phyloP scores from a whole-genome alignment of 1,284 basidiomycete genomes.

The Trichosporon coremiiforme region DNA sequence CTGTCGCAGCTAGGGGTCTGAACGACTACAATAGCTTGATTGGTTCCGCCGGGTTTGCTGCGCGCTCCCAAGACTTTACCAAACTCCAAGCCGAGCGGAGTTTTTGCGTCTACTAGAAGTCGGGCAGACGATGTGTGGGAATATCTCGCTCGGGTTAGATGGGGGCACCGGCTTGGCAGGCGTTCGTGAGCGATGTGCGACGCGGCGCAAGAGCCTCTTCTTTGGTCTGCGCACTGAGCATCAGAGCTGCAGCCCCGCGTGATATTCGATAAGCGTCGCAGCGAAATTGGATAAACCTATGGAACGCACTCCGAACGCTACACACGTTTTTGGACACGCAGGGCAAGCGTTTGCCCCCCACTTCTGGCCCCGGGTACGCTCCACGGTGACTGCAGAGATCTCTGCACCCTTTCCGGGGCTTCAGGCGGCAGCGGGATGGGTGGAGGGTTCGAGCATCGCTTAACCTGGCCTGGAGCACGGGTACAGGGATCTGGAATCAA shows the following conservation, averaged over 20 bases:
- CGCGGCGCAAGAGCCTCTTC: background rate
- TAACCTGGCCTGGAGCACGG: background rate
- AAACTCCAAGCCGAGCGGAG: background rate
- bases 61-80: no score
- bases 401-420: background rate
- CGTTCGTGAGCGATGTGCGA: background rate
- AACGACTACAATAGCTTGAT: no score
- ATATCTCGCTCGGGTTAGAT: background rate
- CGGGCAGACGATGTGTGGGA: background rate
- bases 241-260: background rate
- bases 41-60: background rate
- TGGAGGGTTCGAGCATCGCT: background rate
- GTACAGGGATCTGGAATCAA: background rate
- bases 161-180: slow-evolving; percentile 3
- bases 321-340: background rate
- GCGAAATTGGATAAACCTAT: background rate
- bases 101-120: background rate
- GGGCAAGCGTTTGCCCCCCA: background rate
- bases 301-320: background rate
- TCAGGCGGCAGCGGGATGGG: background rate
- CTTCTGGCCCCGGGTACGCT: background rate
- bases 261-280: background rate
- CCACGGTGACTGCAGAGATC: background rate
- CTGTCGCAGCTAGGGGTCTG: background rate
- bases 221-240: background rate